Evolutionary conservation across 441 rosid species (phyloP).

Genomic region (Francoa sonchifolia): DNA sequence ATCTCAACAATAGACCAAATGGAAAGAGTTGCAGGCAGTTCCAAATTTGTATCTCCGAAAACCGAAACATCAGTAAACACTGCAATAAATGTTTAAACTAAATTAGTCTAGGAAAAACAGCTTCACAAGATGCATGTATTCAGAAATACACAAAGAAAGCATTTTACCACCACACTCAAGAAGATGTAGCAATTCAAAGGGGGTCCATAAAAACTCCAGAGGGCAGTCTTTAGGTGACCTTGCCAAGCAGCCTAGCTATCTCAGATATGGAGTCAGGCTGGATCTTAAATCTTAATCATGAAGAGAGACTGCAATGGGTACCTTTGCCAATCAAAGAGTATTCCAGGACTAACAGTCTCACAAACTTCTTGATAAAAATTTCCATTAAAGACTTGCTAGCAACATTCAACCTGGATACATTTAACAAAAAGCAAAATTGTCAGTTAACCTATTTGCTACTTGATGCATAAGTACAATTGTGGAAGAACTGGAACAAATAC

Average conservation of each 20-base stretch:
- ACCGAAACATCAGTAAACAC: constrained; percentile 47
- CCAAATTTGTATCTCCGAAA: constrained; percentile 77
- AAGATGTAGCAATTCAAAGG: constrained; percentile 71
- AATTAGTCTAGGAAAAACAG: neutral
- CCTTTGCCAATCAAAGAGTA: constrained; percentile 62
- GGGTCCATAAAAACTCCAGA: constrained; percentile 77
- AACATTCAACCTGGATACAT: no score
- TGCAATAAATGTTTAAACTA: constrained; percentile 19
- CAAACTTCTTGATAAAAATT: no score
- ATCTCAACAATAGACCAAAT: constrained; percentile 65
- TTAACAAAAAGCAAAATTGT: no score
- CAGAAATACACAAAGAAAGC: neutral
- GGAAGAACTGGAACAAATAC: no score
- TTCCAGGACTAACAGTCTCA: constrained; percentile 21
- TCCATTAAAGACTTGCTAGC: no score
- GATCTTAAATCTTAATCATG: constrained; percentile 29
- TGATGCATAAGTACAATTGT: no score
- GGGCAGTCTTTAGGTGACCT: constrained; percentile 61
- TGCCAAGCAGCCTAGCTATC: constrained; percentile 17
- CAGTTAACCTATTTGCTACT: no score
- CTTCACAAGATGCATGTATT: neutral
- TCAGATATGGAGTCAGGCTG: constrained; percentile 13
- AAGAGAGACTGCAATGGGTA: constrained; percentile 56
- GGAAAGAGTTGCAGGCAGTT: constrained; percentile 63
- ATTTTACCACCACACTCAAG: constrained; percentile 37